Conservation (phyloP, 2,329 filamentous ascomycete genomes). For the Cordyceps farinosa region DNA sequence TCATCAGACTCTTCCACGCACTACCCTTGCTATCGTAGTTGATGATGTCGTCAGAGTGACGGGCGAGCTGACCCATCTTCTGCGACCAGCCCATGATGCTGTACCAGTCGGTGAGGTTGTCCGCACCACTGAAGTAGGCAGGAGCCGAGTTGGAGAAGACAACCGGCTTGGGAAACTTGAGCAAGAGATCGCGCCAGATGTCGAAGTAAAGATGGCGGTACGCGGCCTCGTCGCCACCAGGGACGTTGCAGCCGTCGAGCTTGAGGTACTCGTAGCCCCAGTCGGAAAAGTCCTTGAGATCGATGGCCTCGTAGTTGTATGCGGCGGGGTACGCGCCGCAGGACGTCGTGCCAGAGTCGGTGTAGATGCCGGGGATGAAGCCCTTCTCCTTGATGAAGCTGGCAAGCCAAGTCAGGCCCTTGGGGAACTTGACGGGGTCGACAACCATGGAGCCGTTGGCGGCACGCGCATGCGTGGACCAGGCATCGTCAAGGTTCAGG, state of each 20-base stretch:
- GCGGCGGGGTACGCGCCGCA: constrained; percentile 43
- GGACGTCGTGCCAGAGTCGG: constrained; percentile 41
- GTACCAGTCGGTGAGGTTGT: constrained; percentile 42
- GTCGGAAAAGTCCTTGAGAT: constrained; percentile 36
- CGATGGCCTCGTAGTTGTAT: constrained; percentile 38
- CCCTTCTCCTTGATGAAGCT: constrained; percentile 35
- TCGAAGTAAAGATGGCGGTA: constrained; percentile 33
- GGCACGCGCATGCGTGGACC: constrained; percentile 35
- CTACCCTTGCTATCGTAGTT: constrained; percentile 37
- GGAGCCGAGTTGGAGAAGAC: constrained; percentile 45
- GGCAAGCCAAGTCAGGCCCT: constrained; percentile 41
- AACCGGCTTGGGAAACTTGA: constrained; percentile 33
- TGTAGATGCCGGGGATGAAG: constrained; percentile 45
- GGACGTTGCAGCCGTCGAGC: constrained; percentile 40
- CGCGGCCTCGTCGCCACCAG: constrained; percentile 20
- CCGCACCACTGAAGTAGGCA: constrained; percentile 37
- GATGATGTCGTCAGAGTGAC: constrained; percentile 41
- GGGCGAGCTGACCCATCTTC: constrained; percentile 39
- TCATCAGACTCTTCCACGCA: constrained; percentile 46
- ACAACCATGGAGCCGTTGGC: constrained; percentile 38
- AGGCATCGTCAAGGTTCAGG: constrained; percentile 46
- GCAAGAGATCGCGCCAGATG: constrained; percentile 41
- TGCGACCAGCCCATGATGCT: constrained; percentile 43
- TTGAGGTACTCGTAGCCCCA: constrained; percentile 40
- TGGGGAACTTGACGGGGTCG: constrained; percentile 40